Evolutionary conservation across 148 eudicot species (phyloP).

Genomic region (Chenopodium quinoa): DNA sequence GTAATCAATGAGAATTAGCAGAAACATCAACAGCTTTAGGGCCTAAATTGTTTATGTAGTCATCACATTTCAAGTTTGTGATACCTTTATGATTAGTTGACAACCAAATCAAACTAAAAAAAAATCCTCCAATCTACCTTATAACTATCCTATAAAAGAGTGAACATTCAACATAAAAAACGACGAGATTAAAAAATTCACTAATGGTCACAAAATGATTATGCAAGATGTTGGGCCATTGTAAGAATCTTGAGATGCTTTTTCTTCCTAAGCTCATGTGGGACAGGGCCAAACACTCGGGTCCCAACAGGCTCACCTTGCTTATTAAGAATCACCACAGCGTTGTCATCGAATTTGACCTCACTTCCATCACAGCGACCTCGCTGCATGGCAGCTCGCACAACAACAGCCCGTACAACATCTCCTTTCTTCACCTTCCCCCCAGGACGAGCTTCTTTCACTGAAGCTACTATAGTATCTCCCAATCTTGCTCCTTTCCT

Average conservation of each 20-base stretch:
- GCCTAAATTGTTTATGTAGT: not conserved
- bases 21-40: not conserved
- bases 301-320: constrained; percentile 87
- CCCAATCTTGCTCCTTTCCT: constrained; percentile 78
- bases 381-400: constrained; percentile 76
- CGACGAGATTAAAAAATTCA: no score
- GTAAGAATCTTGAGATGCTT: constrained; percentile 85
- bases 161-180: not conserved
- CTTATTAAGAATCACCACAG: constrained; percentile 75
- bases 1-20: not conserved
- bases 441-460: constrained; percentile 72
- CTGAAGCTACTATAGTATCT: constrained; percentile 78
- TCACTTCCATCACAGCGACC: constrained; percentile 90
- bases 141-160: not conserved
- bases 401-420: constrained; percentile 77
- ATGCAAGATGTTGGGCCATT: constrained; percentile 48
- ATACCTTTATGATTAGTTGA: constrained; percentile 2
- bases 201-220: not conserved
- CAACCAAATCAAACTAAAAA: not conserved
- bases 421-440: constrained; percentile 93
- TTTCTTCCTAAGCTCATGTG: constrained; percentile 78
- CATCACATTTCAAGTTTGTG: not conserved
- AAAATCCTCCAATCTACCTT: not conserved
- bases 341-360: constrained; percentile 88
- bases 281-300: constrained; percentile 86